Percentiles rank a stretch among this genome's conserved stretches.
phyloP scores from a whole-genome alignment of 2,329 filamentous ascomycete species.

The Triangularia verruculosa region DNA sequence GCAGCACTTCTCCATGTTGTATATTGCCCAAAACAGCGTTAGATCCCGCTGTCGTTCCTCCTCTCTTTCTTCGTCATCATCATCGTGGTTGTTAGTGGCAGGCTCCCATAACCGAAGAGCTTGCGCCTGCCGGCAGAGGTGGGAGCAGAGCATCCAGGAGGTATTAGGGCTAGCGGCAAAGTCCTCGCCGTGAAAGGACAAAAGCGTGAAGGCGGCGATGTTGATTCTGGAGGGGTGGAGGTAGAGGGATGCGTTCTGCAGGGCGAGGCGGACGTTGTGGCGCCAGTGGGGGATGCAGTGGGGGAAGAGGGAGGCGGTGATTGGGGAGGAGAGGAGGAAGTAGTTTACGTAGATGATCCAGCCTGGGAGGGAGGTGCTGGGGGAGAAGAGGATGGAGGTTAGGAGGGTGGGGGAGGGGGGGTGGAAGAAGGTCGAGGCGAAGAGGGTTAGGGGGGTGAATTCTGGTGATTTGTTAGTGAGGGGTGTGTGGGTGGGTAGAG shows the following conservation, averaged over 20 bases:
- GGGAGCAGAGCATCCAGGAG: constrained; percentile 13
- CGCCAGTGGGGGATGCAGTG: neutral
- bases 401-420: constrained; percentile 3
- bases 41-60: constrained; percentile 8
- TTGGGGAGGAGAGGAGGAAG: constrained; percentile 1
- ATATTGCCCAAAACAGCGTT: constrained; percentile 14
- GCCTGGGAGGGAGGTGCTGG: neutral
- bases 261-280: constrained; percentile 10
- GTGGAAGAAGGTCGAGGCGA: neutral
- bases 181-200: constrained; percentile 11
- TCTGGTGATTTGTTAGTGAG: neutral
- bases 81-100: too few relatives aligned
- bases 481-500: too few relatives aligned
- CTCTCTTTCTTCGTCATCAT: neutral
- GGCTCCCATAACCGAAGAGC: constrained; percentile 5
- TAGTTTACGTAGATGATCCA: constrained; percentile 15
- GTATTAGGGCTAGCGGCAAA: constrained; percentile 14
- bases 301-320: neutral
- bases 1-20: constrained; percentile 12
- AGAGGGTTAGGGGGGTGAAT: neutral
- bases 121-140: constrained; percentile 10
- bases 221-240: constrained; percentile 4
- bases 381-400: neutral
- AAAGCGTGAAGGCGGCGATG: constrained; percentile 10
- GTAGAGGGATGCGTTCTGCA: constrained; percentile 6